A percentile compares a stretch with the other conserved stretches of the same genome.
phyloP scores from a whole-genome alignment of 2,329 filamentous ascomycete species.

The Ascochyta rabiei region DNA sequence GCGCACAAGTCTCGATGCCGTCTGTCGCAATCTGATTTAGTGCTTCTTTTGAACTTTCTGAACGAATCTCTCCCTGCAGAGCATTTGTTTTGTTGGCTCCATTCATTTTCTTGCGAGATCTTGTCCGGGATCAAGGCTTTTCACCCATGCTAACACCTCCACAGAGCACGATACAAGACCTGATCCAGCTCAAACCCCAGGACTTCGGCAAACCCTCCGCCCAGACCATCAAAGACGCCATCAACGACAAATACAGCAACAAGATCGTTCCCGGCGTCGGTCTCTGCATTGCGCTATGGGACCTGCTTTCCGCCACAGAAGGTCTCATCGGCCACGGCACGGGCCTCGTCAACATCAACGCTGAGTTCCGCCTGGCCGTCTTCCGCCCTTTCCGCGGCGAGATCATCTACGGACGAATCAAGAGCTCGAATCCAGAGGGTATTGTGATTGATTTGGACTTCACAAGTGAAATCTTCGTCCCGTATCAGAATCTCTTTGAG shows the following conservation, averaged over 20 bases:
- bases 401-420: constrained; percentile 84
- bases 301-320: constrained; percentile 86
- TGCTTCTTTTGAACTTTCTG: neutral
- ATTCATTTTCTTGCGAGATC: neutral
- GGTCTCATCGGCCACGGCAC: constrained; percentile 92
- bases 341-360: constrained; percentile 92
- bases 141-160: neutral
- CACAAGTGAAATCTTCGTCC: constrained; percentile 87
- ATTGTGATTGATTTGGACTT: constrained; percentile 87
- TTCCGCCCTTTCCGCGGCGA: constrained; percentile 97
- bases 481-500: constrained; percentile 53
- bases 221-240: constrained; percentile 91
- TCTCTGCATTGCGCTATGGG: constrained; percentile 91
- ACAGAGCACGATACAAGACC: constrained; percentile 90
- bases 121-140: neutral
- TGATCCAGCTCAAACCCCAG: constrained; percentile 88
- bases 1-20: neutral
- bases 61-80: neutral
- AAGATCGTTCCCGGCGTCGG: constrained; percentile 96
- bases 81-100: neutral
- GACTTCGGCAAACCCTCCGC: constrained; percentile 85
- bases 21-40: neutral
- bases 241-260: constrained; percentile 96
- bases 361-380: constrained; percentile 92
- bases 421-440: constrained; percentile 69